Evolutionary conservation across 2,329 filamentous ascomycete species (phyloP).

Genomic region (Endoconidiophora laricicola): DNA sequence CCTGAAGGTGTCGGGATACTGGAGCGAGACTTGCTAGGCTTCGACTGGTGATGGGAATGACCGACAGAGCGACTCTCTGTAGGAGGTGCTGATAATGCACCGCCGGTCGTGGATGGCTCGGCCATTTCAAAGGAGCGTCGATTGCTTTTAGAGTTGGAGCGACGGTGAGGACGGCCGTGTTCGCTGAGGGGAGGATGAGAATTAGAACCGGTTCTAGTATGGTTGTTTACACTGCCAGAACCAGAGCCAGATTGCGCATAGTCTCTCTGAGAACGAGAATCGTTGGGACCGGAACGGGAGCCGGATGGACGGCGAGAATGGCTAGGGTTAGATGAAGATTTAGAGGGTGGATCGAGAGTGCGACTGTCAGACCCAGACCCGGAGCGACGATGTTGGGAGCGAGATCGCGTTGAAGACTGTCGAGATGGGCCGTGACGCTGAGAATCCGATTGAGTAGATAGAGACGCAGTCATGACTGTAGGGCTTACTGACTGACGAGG

Average conservation of each 20-base stretch:
- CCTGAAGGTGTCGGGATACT: slow-evolving; percentile 82
- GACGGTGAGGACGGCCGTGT: slow-evolving; percentile 13
- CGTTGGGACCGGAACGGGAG: slow-evolving; percentile 9
- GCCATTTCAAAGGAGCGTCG: slow-evolving; percentile 10
- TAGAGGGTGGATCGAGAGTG: not conserved
- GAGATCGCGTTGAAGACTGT: slow-evolving; percentile 10
- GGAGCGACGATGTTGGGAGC: slow-evolving; percentile 11
- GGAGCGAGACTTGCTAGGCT: slow-evolving; percentile 47
- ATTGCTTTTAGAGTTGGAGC: slow-evolving; percentile 6
- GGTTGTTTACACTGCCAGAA: slow-evolving; percentile 5
- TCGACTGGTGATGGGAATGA: slow-evolving; percentile 15
- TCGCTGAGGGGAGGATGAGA: slow-evolving; percentile 12
- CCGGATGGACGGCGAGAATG: slow-evolving; percentile 8
- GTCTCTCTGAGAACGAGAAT: slow-evolving; percentile 10
- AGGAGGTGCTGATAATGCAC: not conserved
- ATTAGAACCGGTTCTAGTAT: slow-evolving; percentile 5
- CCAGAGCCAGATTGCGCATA: slow-evolving; percentile 11
- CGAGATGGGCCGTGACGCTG: slow-evolving; percentile 10
- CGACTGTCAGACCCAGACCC: slow-evolving; percentile 9
- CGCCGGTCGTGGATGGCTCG: slow-evolving; percentile 5
- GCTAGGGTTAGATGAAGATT: slow-evolving; percentile 1
- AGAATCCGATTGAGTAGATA: slow-evolving; percentile 11
- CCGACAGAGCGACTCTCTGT: slow-evolving; percentile 7
- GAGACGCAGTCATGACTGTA: slow-evolving; percentile 12
- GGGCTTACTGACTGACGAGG: not conserved